These are phyloP conservation scores for Pseudocercospora fijiensis DNA, from an alignment of 2,329 filamentous ascomycete genomes.

Conservation along the genomic window DNA sequence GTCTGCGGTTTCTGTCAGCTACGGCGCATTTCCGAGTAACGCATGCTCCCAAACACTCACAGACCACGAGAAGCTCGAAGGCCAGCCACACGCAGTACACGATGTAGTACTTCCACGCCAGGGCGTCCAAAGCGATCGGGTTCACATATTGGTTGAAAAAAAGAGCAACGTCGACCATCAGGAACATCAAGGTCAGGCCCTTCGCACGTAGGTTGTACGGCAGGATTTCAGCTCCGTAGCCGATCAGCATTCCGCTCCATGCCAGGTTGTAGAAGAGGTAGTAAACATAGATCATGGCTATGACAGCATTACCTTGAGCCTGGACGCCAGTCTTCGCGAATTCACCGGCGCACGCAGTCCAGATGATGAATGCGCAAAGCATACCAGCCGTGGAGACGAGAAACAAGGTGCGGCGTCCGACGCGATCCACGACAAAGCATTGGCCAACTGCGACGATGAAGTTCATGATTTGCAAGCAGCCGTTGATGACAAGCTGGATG, in stretches of 20 bases:
- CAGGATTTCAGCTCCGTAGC: constrained; percentile 50
- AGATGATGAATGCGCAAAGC: constrained; percentile 42
- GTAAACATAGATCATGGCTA: constrained; percentile 39
- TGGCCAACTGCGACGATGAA: constrained; percentile 55
- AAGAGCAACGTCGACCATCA: constrained; percentile 48
- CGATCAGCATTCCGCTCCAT: constrained; percentile 46
- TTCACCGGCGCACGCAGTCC: constrained; percentile 40
- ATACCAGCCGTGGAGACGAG: constrained; percentile 42
- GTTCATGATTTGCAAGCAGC: constrained; percentile 60
- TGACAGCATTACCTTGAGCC: constrained; percentile 34
- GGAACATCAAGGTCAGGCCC: constrained; percentile 48
- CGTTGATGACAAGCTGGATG: constrained; percentile 46
- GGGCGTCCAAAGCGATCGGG: constrained; percentile 33
- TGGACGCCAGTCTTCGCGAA: constrained; percentile 29
- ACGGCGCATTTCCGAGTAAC: not conserved
- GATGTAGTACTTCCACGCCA: constrained; percentile 37
- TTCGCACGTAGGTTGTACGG: constrained; percentile 50
- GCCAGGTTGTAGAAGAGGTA: constrained; percentile 43
- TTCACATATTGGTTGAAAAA: constrained; percentile 45
- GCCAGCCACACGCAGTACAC: constrained; percentile 38
- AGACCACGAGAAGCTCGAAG: constrained; percentile 37
- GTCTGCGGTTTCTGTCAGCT: constrained; percentile 11
- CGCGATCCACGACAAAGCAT: constrained; percentile 39
- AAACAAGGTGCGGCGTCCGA: constrained; percentile 41
- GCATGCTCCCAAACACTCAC: not conserved